phyloP scores from a whole-genome alignment of 495 filamentous ascomycete genomes.

The Ramalina peruviana region DNA sequence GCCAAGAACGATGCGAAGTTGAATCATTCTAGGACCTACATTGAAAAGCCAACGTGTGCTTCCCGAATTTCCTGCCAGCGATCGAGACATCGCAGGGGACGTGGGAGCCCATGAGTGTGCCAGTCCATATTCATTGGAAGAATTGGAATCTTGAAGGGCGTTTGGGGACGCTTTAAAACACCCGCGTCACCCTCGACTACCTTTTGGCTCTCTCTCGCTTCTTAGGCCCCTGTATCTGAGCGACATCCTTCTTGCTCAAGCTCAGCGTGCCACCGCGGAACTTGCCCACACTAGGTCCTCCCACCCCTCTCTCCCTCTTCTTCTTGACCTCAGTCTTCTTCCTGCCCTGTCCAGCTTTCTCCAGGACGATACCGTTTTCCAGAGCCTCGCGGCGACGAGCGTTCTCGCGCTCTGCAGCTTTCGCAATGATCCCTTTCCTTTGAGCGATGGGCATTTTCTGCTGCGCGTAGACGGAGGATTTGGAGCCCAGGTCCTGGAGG shows the following conservation, averaged over 20 bases:
- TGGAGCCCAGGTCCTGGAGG: constrained; percentile 66
- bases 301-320: constrained; percentile 52
- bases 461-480: constrained; percentile 55
- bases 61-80: no score
- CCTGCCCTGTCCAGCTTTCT: constrained; percentile 37
- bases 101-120: no score
- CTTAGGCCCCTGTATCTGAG: constrained; percentile 44
- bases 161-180: neutral
- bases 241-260: constrained; percentile 63
- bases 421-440: constrained; percentile 61
- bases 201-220: constrained; percentile 19
- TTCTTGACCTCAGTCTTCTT: constrained; percentile 26
- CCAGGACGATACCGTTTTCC: constrained; percentile 84
- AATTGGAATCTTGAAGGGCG: no score
- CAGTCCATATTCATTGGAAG: no score
- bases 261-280: constrained; percentile 67
- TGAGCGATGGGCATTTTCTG: constrained; percentile 73
- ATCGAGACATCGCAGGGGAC: no score
- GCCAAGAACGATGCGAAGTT: no score
- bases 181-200: neutral
- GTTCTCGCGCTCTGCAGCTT: constrained; percentile 48
- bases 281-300: constrained; percentile 61
- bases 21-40: no score
- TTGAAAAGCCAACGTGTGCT: no score
- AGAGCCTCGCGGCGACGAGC: constrained; percentile 62